Conservation (phyloP, 768 basidiomycete genomes). For the Arthromyces matolae region DNA sequence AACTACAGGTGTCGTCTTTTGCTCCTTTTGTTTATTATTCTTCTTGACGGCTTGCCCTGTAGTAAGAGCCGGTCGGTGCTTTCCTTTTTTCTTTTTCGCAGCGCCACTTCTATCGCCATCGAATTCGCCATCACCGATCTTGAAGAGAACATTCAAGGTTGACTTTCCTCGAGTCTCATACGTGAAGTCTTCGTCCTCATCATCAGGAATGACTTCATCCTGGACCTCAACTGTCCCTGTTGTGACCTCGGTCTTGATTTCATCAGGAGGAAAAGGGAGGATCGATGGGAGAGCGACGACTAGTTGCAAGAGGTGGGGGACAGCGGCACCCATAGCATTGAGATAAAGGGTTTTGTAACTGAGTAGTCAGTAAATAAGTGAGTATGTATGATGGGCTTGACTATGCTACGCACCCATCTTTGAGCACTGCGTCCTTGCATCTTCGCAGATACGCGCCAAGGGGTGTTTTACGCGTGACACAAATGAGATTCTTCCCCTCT, state of each 20-base stretch:
- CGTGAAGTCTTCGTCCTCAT: constrained; percentile 65
- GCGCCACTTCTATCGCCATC: constrained; percentile 34
- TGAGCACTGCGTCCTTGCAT: constrained; percentile 68
- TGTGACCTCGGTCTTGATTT: constrained; percentile 56
- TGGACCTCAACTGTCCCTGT: constrained; percentile 72
- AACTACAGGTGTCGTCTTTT: constrained; percentile 20
- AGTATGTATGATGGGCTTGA: not conserved
- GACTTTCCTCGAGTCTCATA: constrained; percentile 72
- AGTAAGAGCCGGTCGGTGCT: constrained; percentile 7
- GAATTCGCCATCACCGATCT: constrained; percentile 58
- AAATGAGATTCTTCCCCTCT: constrained; percentile 80
- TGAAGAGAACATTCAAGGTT: constrained; percentile 56
- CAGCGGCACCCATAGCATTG: constrained; percentile 86
- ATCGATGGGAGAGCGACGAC: constrained; percentile 67
- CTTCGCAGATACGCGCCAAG: constrained; percentile 72
- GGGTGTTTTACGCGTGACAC: constrained; percentile 72
- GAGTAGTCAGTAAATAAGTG: not conserved
- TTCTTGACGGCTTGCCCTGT: constrained; percentile 3
- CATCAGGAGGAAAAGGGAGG: constrained; percentile 61
- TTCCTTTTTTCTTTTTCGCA: constrained; percentile 16
- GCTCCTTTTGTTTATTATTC: constrained; percentile 5
- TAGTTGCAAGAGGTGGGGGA: constrained; percentile 73
- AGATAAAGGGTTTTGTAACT: constrained; percentile 75
- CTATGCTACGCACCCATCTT: constrained; percentile 55
- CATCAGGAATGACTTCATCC: constrained; percentile 76